Evolutionary conservation across 768 basidiomycete genomes (phyloP), one percentile per base, ranked within the genome.

Genomic region (Mycena albidolilacea): DNA sequence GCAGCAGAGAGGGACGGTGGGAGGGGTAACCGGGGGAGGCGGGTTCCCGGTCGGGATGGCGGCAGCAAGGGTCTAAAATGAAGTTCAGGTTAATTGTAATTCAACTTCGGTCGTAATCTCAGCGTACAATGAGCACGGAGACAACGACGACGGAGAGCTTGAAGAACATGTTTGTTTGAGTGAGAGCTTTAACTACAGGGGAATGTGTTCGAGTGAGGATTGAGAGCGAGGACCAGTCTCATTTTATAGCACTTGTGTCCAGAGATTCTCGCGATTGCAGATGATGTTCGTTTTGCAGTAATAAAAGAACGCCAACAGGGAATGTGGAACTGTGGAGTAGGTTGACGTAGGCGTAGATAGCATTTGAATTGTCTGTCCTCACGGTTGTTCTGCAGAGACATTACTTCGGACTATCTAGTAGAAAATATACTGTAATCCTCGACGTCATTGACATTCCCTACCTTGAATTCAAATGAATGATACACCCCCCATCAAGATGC

Each of bases 181-280:
- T 21, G 48, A 50, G 7, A 50, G 48, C 48, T n/a, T 50, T 12
- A 21, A 50, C 19, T 50, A 50, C 48, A 50, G 19, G n/a, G n/a
- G 30, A 30, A 50, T 50, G 48, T 50, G 19, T 50, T 50, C 19
- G 48, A 50, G 48, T 50, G 48, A 50, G 48, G 48, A n/a, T n/a
- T 50, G 17, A 50, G 19, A n/a, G 4, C 7, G n/a, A 50, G 8
- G 17, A 3, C 7, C 4, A 23, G 0, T 37, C 55, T 64, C 58
- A 62, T 62, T 62, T 39, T 3, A n/a, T 41, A 3, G 60, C 37
- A 37, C 6, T 5, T 23, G 38, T 0, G 30, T 30, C 30, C 30
- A 10, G 4, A 57, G 14, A n/a, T 59, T 67, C 55, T 43, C 66
- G 58, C 44, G 57, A 23, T 67, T 17, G 67, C 12, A 55, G 38